Conservation (phyloP, 2,329 filamentous ascomycete species). For the Hymenoscyphus infarciens region DNA sequence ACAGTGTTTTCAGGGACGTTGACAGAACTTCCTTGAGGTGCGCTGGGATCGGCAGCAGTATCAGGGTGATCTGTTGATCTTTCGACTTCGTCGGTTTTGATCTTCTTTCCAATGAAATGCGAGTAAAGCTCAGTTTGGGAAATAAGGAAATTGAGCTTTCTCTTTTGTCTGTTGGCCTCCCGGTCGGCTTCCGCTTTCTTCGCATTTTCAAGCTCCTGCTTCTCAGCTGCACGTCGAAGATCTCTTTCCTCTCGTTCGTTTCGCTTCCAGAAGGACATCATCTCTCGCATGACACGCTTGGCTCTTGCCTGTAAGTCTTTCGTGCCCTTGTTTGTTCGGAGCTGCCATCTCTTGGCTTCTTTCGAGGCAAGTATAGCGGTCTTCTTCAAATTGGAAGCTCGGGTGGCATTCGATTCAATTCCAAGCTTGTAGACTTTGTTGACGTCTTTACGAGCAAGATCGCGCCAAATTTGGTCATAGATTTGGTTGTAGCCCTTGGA, state of each 20-base stretch:
- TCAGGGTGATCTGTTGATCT: constrained; percentile 80
- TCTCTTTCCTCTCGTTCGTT: constrained; percentile 98
- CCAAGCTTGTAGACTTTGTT: constrained; percentile 90
- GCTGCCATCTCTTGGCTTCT: constrained; percentile 94
- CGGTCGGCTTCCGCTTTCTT: constrained; percentile 96
- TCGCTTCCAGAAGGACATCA: constrained; percentile 99
- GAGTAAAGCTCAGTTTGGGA: constrained; percentile 98
- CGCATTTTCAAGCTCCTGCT: constrained; percentile 92
- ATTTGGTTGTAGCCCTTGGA: constrained; percentile 96
- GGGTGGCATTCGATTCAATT: constrained; percentile 77
- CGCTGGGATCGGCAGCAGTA: constrained; percentile 47
- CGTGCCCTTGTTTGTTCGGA: constrained; percentile 95
- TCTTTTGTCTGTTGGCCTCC: constrained; percentile 94
- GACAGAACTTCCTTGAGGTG: constrained; percentile 37
- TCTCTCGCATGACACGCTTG: constrained; percentile 98
- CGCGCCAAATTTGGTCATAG: constrained; percentile 95
- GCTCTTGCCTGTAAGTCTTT: constrained; percentile 96
- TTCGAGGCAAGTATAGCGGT: constrained; percentile 95
- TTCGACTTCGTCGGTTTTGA: constrained; percentile 95
- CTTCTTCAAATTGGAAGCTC: constrained; percentile 95
- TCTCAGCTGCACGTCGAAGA: constrained; percentile 87
- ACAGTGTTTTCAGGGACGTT: constrained; percentile 53
- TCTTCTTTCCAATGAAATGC: constrained; percentile 99
- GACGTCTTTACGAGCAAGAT: constrained; percentile 89
- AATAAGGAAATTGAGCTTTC: constrained; percentile 98